These are phyloP conservation scores for Ceratobasidium sp. DNA, from an alignment of 1,284 basidiomycete species.

Conservation along the genomic window DNA sequence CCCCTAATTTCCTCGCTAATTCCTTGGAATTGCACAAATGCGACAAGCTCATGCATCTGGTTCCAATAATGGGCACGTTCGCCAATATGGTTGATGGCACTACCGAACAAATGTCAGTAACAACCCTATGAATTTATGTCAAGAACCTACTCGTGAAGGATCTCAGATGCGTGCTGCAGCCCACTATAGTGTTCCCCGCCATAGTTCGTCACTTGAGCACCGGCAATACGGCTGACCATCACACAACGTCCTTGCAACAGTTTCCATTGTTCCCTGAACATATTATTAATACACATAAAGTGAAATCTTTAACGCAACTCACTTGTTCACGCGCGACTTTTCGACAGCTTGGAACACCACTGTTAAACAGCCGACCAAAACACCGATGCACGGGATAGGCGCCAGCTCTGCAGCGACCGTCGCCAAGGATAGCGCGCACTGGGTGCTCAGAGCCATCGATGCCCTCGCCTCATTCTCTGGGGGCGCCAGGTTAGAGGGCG, in stretches of 20 bases:
- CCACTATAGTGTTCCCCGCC: not conserved
- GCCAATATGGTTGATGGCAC: not conserved
- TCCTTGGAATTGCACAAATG: not conserved
- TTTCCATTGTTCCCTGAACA: conserved; percentile 11
- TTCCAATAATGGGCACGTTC: not conserved
- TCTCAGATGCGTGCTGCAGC: not conserved
- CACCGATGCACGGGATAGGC: conserved; percentile 21
- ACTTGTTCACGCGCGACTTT: conserved; percentile 13
- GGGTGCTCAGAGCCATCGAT: not conserved
- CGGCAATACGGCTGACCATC: conserved; percentile 2
- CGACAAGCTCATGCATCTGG: not conserved
- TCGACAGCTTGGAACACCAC: conserved; percentile 8
- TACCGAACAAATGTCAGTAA: not conserved
- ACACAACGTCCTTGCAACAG: conserved; percentile 16
- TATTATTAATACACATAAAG: no score
- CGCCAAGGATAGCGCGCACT: conserved; percentile 13
- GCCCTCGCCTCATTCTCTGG: conserved; percentile 11
- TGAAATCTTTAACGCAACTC: not conserved
- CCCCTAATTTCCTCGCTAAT: conserved; percentile 20
- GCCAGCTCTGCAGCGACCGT: conserved; percentile 9
- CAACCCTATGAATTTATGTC: no score
- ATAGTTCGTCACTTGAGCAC: conserved; percentile 13
- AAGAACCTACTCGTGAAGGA: not conserved
- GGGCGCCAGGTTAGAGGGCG: not conserved
- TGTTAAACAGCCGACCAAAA: conserved; percentile 14